phyloP scores from a whole-genome alignment of 2,329 filamentous ascomycete genomes.

The Beauveria pseudobassiana region DNA sequence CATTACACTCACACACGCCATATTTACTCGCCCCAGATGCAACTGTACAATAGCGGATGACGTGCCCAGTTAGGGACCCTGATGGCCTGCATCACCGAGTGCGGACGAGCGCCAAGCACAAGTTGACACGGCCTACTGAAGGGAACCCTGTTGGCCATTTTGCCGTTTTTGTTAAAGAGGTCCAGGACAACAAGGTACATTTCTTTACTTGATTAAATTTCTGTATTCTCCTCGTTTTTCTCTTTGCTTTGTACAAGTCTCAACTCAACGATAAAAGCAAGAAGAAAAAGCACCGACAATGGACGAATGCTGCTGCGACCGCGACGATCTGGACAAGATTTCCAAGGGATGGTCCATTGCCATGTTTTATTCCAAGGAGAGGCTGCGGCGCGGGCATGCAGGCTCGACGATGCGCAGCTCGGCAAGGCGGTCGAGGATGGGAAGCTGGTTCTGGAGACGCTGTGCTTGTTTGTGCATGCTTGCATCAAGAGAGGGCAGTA shows the following conservation, averaged over 20 bases:
- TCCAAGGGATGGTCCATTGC: constrained; percentile 31
- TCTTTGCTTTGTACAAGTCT: not conserved
- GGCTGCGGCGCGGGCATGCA: constrained; percentile 25
- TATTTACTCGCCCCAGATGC: not conserved
- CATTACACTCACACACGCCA: no score
- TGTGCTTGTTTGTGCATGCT: constrained; percentile 32
- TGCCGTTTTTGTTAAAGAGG: not conserved
- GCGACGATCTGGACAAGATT: constrained; percentile 27
- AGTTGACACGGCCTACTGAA: not conserved
- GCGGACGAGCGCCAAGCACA: not conserved
- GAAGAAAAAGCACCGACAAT: constrained; percentile 12
- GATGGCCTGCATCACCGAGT: not conserved
- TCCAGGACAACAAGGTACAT: not conserved
- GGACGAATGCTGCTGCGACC: constrained; percentile 17
- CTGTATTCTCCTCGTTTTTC: not conserved
- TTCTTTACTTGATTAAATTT: not conserved
- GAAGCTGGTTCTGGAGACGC: constrained; percentile 29
- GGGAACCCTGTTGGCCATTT: constrained; percentile 8
- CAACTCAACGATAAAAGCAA: not conserved
- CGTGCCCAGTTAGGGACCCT: constrained; percentile 1
- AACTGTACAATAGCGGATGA: not conserved
- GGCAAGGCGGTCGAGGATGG: constrained; percentile 26
- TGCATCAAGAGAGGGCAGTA: constrained; percentile 31
- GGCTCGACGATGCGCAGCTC: constrained; percentile 26
- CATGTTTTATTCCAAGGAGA: constrained; percentile 28